Evolutionary conservation across 2,329 filamentous ascomycete species (phyloP), one percentile per base, ranked within the genome.

Genomic region (Plectosphaerella plurivora): DNA sequence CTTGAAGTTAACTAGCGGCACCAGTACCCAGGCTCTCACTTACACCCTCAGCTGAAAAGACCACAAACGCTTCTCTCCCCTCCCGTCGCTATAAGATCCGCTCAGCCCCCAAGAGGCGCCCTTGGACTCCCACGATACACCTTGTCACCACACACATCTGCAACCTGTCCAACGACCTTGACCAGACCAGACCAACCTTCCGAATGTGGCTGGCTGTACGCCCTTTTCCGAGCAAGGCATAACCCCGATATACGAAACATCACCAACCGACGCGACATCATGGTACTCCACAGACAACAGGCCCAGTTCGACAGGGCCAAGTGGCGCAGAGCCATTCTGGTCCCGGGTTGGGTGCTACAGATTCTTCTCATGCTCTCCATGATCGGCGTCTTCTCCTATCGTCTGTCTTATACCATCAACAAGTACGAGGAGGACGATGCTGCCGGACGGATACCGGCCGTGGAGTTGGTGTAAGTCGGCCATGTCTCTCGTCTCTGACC

Each of bases 311-410:
- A 72, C 52, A 72, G 77, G 28, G 74, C 80, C 15, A 68, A 69
- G 62, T 83, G 81, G 81, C 71, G 72, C 50, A 67, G 73, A 52
- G 59, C 60, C 45, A 50, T 82, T 4, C 64, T 84, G 24, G 55
- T 77, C 2, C 78, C 78, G 7, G 68, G 71, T 44, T 84, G 81
- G 80, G 59, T 65, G 8, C 56, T 75, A 5, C 79, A 83, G 61
- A 62, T 78, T 4, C 59, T 64, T 3, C 63, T 82, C 16, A 63
- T 79, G 44, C 60, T 77, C 48, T 61, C 69, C 39, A 64, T 80
- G 53, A 71, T 79, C 61, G 79, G 74, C 14, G 63, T 83, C 8
- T 83, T 82, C 57, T 69, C 76, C 25, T 81, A 76, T 65, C 73
- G 79, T 12, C 68, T 84, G 8, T 75, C 74, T 25, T 68, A 73